These are phyloP conservation scores for Cercospora citrullina DNA, from an alignment of 2,329 filamentous ascomycete species.

Conservation along the genomic window DNA sequence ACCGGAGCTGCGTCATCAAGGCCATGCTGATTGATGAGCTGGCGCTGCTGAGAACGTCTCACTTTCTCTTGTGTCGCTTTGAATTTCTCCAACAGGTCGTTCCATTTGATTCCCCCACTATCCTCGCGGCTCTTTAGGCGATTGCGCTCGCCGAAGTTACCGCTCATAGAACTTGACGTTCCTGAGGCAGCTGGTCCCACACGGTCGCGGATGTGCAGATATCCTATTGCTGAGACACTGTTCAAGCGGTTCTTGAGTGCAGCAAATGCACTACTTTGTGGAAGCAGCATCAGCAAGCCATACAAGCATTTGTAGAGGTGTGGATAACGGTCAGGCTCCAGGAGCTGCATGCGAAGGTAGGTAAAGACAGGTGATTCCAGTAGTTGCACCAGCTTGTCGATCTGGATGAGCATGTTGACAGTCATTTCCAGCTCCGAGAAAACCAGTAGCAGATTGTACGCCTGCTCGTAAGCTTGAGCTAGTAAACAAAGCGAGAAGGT, in stretches of 20 bases:
- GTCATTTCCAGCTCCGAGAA: slow-evolving; percentile 99
- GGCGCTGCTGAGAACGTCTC: slow-evolving; percentile 61
- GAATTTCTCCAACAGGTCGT: slow-evolving; percentile 92
- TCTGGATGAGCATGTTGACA: slow-evolving; percentile 96
- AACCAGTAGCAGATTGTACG: slow-evolving; percentile 91
- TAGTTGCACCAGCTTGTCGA: slow-evolving; percentile 95
- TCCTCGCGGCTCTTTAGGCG: slow-evolving; percentile 75
- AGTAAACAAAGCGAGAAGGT: slow-evolving; percentile 95
- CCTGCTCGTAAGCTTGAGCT: slow-evolving; percentile 96
- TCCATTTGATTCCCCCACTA: slow-evolving; percentile 70
- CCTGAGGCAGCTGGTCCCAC: slow-evolving; percentile 28
- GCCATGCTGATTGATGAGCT: slow-evolving; percentile 30
- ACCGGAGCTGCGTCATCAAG: slow-evolving; percentile 27
- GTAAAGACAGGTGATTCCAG: slow-evolving; percentile 98
- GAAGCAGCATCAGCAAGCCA: slow-evolving; percentile 94
- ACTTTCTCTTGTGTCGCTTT: slow-evolving; percentile 85
- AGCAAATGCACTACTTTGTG: slow-evolving; percentile 94
- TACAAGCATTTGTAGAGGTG: slow-evolving; percentile 91
- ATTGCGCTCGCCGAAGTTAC: slow-evolving; percentile 58
- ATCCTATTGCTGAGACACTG: slow-evolving; percentile 94
- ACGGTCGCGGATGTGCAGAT: slow-evolving; percentile 68
- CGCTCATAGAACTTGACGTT: slow-evolving; percentile 39
- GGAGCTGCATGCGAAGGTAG: slow-evolving; percentile 88
- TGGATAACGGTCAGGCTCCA: slow-evolving; percentile 93
- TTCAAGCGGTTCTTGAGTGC: slow-evolving; percentile 95